Evolutionary conservation across 148 eudicot genomes (phyloP), one percentile per base, ranked within the genome.

Genomic region (Persicaria maculosa): DNA sequence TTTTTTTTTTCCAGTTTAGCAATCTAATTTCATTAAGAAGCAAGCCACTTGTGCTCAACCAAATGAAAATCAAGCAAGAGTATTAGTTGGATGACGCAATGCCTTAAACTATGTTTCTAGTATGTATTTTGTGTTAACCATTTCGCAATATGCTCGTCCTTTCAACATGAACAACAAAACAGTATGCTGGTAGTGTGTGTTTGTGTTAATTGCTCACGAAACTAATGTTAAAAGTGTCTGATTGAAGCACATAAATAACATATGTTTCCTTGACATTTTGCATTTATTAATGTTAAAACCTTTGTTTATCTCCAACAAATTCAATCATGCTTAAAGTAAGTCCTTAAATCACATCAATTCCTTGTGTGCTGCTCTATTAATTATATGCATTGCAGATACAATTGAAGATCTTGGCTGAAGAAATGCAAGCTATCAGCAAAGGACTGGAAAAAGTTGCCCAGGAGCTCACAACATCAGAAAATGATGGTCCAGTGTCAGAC

Each of bases 361-460:
- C 2, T 9, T 20, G 2, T 58, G 65, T 54, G 65, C 65, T 58
- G 65, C 65, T 58, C 65, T 19, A 6, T 8, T 58, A 58, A 19
- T 31, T 36, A 58, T 20, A 19, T 58, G 6, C 15, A 67, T 15
- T 79, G 73, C 84, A 90, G 96, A 76, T 90, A 59, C 96, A 90
- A 82, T 73, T 88, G 52, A 88, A 90, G 71, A 80, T 83, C 74
- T 80, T 88, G 81, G 96, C 92, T 2, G 96, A 88, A 79, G 94
- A 90, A 86, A 90, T 90, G 94, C 89, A 90, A 85, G 85, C 95
- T 11, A 74, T 88, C 36, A 83, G 83, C 79, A 88, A 88, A 84
- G 96, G 92, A 62, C 81, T 90, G 31, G 90, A 88, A 82, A 88
- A 86, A 81, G 90, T 88, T 76, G 85, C 78, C 64, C 90, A 90